Evolutionary conservation across 495 filamentous ascomycete species (phyloP), one percentile per base, ranked within the genome.

Genomic region (Aspergillus bridgeri): DNA sequence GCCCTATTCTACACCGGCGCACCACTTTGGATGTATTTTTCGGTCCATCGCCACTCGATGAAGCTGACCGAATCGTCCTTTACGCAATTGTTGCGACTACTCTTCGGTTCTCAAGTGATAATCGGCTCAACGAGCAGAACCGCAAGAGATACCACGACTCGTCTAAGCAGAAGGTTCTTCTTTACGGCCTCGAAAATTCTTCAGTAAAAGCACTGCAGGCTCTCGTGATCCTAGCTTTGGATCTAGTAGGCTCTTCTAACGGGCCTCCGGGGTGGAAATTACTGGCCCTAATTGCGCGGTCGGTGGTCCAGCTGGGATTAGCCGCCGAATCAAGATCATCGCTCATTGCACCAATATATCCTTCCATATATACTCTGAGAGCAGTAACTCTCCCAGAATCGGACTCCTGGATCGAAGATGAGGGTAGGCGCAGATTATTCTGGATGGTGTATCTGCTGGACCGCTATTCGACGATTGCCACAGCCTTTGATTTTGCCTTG

Each of bases 381-480:
- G 89, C 90, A 17, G 89, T 90, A 70, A 84, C 90, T 18, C 76
- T 96, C 1, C 88, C 91, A 0, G 91, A 94, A 47, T 79, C 91
- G 0, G 86, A 86, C 38, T 88, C 90, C 47, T 96, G 89, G 75
- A 88, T 93, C 56, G 91, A 96, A 68, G 90, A 96, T 51, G 91
- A 96, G 65, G 86, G 89, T 47, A 77, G 90, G 43, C 78, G 91
- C 43, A 79, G 91, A 6, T 74, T 96, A 1, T 95, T 96, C 75
- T 96, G 91, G 91, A 92, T 91, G 88, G 86, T 95, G 24, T 96
- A 94, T 64, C 68, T 95, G 24, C 79, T 96, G 33, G 91, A 96
- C 70, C 80, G 92, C 43, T 95, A 94, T 62, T 91, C 91, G 1
- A 95, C 90, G 1, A 83, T 95, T 47, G 86, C 90, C 0, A 96